Percentiles rank a stretch among this genome's conserved stretches.
Evolutionary conservation across 306 rosid species (phyloP).

Genomic region (Ammopiptanthus mongolicus): DNA sequence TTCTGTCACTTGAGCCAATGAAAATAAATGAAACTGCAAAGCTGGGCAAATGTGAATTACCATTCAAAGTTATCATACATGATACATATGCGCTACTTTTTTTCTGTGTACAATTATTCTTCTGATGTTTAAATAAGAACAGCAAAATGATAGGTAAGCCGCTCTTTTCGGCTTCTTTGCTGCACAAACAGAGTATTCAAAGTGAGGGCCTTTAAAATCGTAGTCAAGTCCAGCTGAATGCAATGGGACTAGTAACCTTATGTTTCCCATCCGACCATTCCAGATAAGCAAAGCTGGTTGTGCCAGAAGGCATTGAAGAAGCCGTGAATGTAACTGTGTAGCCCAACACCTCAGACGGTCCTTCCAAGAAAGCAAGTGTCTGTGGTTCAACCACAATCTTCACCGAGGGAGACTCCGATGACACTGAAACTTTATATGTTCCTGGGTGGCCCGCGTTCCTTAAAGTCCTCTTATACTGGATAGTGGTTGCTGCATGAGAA

Average conservation of each 20-base stretch:
- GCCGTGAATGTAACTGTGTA: constrained; percentile 66
- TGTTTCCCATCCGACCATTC: constrained; percentile 93
- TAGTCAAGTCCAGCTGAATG: constrained; percentile 67
- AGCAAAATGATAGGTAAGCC: constrained; percentile 7
- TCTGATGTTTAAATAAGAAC: not conserved
- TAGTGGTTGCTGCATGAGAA: constrained; percentile 29
- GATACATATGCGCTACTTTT: not conserved
- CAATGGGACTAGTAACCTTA: constrained; percentile 66
- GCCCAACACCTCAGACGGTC: constrained; percentile 47
- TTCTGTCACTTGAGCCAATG: not conserved
- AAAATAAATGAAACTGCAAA: not conserved
- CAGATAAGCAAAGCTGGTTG: constrained; percentile 56
- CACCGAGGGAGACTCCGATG: constrained; percentile 40
- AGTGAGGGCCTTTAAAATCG: constrained; percentile 14
- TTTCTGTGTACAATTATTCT: constrained; percentile 31
- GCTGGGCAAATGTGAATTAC: not conserved
- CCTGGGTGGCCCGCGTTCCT: constrained; percentile 69
- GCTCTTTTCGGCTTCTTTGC: constrained; percentile 19
- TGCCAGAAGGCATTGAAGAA: constrained; percentile 51
- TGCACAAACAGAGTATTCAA: constrained; percentile 10
- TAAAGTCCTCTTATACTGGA: constrained; percentile 57
- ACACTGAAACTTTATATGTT: constrained; percentile 51
- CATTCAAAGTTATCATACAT: not conserved
- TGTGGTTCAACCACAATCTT: constrained; percentile 67
- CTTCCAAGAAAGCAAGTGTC: constrained; percentile 44